Conservation (phyloP, 257 asterid species). For the Scutellaria galericulata region DNA sequence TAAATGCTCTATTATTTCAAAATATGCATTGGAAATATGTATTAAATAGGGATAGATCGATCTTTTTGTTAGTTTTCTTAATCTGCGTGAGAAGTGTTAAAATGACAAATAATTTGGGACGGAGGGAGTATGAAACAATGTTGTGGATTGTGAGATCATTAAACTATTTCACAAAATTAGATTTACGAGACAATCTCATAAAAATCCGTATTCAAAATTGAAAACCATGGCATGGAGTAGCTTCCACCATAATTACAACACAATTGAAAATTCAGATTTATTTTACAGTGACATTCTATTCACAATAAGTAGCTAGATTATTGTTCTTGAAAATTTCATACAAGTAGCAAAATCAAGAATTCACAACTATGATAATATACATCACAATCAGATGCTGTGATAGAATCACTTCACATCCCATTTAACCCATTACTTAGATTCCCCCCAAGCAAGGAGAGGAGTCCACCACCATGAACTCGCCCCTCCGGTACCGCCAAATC, state of each 20-base stretch:
- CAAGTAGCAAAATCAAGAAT: slow-evolving; percentile 28
- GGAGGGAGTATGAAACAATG: too few species aligned
- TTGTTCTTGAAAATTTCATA: slow-evolving; percentile 20
- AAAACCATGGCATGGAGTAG: too few species aligned
- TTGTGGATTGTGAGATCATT: too few species aligned
- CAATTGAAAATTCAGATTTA: slow-evolving; percentile 13
- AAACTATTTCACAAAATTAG: too few species aligned
- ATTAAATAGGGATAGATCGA: too few species aligned
- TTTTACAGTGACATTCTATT: slow-evolving; percentile 2
- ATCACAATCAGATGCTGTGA: slow-evolving; percentile 11
- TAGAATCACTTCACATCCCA: slow-evolving; percentile 12
- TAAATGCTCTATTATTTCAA: too few species aligned
- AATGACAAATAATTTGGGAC: too few species aligned
- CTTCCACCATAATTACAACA: neutral
- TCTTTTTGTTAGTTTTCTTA: too few species aligned
- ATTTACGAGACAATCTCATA: too few species aligned
- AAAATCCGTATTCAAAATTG: too few species aligned
- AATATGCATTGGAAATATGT: too few species aligned
- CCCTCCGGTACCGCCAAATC: slow-evolving; percentile 68
- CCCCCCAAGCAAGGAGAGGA: slow-evolving; percentile 74
- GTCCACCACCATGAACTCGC: slow-evolving; percentile 91
- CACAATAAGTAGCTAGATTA: neutral
- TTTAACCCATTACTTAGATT: slow-evolving; percentile 48
- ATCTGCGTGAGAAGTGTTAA: too few species aligned
- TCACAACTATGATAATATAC: slow-evolving; percentile 25